Base-by-base conservation (phyloP, 306 rosid species). In the Ochetophila trinervis region DNA sequence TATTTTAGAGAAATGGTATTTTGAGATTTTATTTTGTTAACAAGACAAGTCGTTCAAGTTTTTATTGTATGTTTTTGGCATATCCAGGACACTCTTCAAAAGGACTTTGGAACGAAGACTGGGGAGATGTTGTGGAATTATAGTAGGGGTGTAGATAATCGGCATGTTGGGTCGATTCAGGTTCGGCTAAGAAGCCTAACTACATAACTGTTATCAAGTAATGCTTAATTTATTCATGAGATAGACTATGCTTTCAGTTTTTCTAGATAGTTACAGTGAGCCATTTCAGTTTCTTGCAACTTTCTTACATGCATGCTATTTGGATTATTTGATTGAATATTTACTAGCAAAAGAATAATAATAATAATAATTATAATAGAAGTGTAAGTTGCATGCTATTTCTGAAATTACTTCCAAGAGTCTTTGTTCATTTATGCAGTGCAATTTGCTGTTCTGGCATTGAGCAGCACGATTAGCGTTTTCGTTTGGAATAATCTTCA, bases 121-220 rank as follows among this genome's bases (percentile, higher is more conserved):
- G 98, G 98, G 76, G 96, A 87, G 76, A 87, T 87, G 95, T 62
- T 92, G 63, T 89, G 98, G 98, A 87, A 73, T 65, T 83, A 79
- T 76, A 79, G 96, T 71, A 83, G 96, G 77, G 98, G 98, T 72
- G 69, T 92, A 78, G 98, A 92, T 78, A 80, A 79, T 74, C 90
- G 96, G 72, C 74, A 78, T 47, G 93, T 92, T 82, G 95, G 95
- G 67, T 57, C 70, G 71, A 77, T 89, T 73, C 93, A 89, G 98
- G 98, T 92, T 66, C 72, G 80, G 59, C 62, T 53, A 54, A 55
- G 65, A 66, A 68, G 37, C 44, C 57, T 57, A 56, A 63, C 68
- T 69, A 58, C 62, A 80, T 54, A 57, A 54, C 32, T 64, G 45
- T 51, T 64, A 32, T 72, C 57, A 63, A 64, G 21, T 50, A 23